Evolutionary conservation across 805 yeast species (phyloP).

Genomic region (Yarrowia porcina): DNA sequence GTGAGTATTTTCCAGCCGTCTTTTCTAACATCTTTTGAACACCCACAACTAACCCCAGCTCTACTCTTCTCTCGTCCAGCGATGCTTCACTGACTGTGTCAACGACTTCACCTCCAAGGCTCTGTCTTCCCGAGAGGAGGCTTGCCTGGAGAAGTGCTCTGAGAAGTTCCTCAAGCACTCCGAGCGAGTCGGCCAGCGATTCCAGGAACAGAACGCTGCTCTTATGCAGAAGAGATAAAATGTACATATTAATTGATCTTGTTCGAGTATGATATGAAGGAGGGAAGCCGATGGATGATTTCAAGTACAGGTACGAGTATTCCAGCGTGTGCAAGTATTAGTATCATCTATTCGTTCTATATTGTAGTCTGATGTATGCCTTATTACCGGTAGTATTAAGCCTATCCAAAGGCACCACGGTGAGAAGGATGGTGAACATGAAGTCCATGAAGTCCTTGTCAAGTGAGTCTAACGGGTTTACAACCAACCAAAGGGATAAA

Average conservation of each 20-base stretch:
- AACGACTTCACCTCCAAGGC: constrained; percentile 94
- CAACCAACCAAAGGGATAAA: no score
- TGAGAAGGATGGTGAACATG: no score
- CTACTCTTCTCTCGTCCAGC: constrained; percentile 90
- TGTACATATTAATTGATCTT: constrained; percentile 13
- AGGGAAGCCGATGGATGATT: no score
- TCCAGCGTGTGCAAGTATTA: no score
- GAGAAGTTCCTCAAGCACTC: constrained; percentile 97
- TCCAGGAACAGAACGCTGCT: constrained; percentile 84
- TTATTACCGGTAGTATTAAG: no score
- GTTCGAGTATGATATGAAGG: not conserved
- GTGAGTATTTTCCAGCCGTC: constrained; percentile 39
- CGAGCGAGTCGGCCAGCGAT: constrained; percentile 97
- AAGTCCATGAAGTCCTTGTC: no score
- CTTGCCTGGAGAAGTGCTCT: constrained; percentile 87
- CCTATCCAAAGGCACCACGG: no score
- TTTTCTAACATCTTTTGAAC: no score
- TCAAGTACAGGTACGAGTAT: no score
- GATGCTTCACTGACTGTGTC: constrained; percentile 97
- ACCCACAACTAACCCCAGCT: constrained; percentile 38
- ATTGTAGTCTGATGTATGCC: no score
- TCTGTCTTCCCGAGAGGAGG: constrained; percentile 77
- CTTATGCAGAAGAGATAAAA: constrained; percentile 24
- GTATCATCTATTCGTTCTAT: not conserved
- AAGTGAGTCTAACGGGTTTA: no score